Evolutionary conservation across 768 basidiomycete species (phyloP).

Genomic region (Termitomyces titanicus): DNA sequence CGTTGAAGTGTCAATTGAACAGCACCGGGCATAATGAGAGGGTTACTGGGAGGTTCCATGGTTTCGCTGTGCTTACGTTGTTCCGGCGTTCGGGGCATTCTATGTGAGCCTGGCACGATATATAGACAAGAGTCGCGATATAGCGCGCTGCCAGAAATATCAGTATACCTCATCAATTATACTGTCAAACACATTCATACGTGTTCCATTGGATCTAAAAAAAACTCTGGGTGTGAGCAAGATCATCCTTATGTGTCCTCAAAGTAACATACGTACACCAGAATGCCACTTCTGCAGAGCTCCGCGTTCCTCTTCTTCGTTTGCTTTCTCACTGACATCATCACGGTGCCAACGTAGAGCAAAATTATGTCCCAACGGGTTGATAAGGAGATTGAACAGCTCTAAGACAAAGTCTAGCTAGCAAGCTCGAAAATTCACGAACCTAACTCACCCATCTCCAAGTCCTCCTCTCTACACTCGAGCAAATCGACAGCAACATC

Average conservation of each 20-base stretch:
- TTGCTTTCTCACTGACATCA: slow-evolving; percentile 59
- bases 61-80: slow-evolving; percentile 57
- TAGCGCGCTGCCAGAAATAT: slow-evolving; percentile 45
- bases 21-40: slow-evolving; percentile 68
- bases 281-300: slow-evolving; percentile 59
- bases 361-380: slow-evolving; percentile 61
- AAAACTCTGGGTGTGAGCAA: background rate
- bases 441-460: slow-evolving; percentile 67
- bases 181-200: slow-evolving; percentile 34
- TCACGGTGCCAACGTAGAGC: slow-evolving; percentile 81
- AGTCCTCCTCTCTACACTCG: slow-evolving; percentile 49
- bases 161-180: background rate
- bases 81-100: slow-evolving; percentile 45
- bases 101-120: slow-evolving; percentile 70
- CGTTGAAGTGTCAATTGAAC: slow-evolving; percentile 53
- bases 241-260: background rate
- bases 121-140: slow-evolving; percentile 68
- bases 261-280: slow-evolving; percentile 46
- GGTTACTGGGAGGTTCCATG: slow-evolving; percentile 47
- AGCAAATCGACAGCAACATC: slow-evolving; percentile 43
- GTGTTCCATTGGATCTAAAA: slow-evolving; percentile 78
- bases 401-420: slow-evolving; percentile 34
- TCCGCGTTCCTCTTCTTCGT: slow-evolving; percentile 52
- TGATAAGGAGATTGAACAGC: slow-evolving; percentile 72
- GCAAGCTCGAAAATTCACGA: background rate